A percentile compares a stretch with the other conserved stretches of the same genome.
Evolutionary conservation across 2,329 filamentous ascomycete species (phyloP).

Genomic region (Harringtonia lauricola): DNA sequence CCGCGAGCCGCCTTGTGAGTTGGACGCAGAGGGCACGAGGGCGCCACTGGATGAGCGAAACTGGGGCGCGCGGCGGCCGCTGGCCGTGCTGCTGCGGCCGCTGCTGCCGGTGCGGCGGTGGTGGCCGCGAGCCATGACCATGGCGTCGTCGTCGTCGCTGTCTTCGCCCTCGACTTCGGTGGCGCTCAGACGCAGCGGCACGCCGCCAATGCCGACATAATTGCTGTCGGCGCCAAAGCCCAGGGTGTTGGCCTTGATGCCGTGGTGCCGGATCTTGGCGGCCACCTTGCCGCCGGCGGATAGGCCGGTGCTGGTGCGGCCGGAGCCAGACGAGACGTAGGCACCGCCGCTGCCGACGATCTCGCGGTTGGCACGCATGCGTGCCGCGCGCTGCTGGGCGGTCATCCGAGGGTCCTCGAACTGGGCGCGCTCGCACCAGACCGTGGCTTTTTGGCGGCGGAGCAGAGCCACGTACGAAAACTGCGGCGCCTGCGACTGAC

Average conservation of each 20-base stretch:
- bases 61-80: slow-evolving; percentile 34
- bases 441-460: slow-evolving; percentile 92
- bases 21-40: slow-evolving; percentile 20
- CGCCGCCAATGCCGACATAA: slow-evolving; percentile 63
- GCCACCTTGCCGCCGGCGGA: slow-evolving; percentile 52
- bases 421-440: slow-evolving; percentile 94
- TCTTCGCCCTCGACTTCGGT: slow-evolving; percentile 88
- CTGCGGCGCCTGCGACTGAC: slow-evolving; percentile 20
- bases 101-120: slow-evolving; percentile 67
- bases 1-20: slow-evolving; percentile 15
- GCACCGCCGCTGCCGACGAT: slow-evolving; percentile 52
- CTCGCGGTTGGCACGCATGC: slow-evolving; percentile 75
- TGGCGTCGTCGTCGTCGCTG: slow-evolving; percentile 59
- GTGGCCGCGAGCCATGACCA: slow-evolving; percentile 33
- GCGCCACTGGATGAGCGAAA: slow-evolving; percentile 40
- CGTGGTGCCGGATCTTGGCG: slow-evolving; percentile 82
- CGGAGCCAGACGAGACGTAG: slow-evolving; percentile 32
- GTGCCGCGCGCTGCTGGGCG: slow-evolving; percentile 77
- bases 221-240: slow-evolving; percentile 71
- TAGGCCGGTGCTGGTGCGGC: slow-evolving; percentile 52
- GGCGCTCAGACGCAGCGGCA: slow-evolving; percentile 86
- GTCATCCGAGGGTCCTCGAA: slow-evolving; percentile 77
- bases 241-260: slow-evolving; percentile 65
- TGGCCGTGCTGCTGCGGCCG: slow-evolving; percentile 57
- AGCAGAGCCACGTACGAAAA: slow-evolving; percentile 91